A percentile compares a stretch with the other conserved stretches of the same genome.
Evolutionary conservation across 371 early-diverging fungal genomes (phyloP).

Genomic region (Mortierella sp.): DNA sequence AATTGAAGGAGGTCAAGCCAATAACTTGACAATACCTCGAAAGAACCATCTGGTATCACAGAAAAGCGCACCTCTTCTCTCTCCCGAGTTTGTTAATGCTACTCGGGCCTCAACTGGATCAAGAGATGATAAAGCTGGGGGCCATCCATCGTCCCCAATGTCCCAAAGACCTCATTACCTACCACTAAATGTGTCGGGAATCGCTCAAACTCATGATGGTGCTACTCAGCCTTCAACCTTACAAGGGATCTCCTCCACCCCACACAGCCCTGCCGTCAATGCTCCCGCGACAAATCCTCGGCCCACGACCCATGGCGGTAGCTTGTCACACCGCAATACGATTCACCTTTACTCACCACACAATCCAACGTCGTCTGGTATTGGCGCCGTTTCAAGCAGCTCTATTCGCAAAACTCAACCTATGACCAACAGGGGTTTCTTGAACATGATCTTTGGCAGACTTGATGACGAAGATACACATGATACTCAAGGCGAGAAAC

Average conservation of each 20-base stretch:
- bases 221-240: not conserved
- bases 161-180: not conserved
- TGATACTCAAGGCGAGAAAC: slow-evolving; percentile 22
- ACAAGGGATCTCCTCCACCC: not conserved
- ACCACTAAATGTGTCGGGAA: not conserved
- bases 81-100: not conserved
- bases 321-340: not conserved
- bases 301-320: not conserved
- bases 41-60: not conserved
- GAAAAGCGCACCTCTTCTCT: not conserved
- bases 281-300: not conserved
- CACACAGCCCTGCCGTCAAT: not conserved
- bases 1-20: not conserved
- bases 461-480: slow-evolving; percentile 37
- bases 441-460: slow-evolving; percentile 54
- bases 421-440: slow-evolving; percentile 36
- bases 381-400: not conserved
- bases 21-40: not conserved
- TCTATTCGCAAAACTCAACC: not conserved
- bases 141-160: not conserved
- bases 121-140: not conserved
- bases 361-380: not conserved
- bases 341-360: not conserved
- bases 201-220: not conserved
- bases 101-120: not conserved